Base-by-base conservation (phyloP, 148 eudicot species). In the Silene conica region DNA sequence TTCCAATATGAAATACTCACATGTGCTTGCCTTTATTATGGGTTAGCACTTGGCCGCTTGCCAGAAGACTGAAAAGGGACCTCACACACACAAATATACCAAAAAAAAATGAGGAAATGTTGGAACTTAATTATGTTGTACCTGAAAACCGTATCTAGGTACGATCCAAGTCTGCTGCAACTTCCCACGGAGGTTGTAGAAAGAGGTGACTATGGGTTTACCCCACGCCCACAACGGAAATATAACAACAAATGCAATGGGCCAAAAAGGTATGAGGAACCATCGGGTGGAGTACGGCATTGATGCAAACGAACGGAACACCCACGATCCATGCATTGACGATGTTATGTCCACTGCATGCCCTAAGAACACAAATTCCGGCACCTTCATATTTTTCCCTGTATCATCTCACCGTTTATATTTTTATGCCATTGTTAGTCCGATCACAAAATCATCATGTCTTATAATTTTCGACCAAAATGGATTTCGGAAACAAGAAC, bases 331-430 rank as follows among this genome's bases (percentile, higher is more conserved):
- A 57, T 89, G 97, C 79, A 89, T 20, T 20, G 87, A 64, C 0
- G 90, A 80, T 13, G 78, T 76, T 34, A 92, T 2, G 75, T 92
- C 94, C 23, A 92, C 90, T 23, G 76, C 77, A 58, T 92, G 97
- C 11, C 86, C 97, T 67, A 92, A 78, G 84, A 92, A 92, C 73
- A 92, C 97, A 65, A 92, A 92, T 52, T 85, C 85, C 0, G 97
- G 90, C 8, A 83, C 87, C 57, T 79, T 88, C 19, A 63, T 65
- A 6, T 81, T 83, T 78, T 80, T 83, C 13, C 74, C 94, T 89
- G 83, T 77, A 34, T 20, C 70, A 26, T 1, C 25, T 20, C 70
- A 43, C 45, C n/a, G 28, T 26, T 63, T 15, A 13, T 1, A 6
- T 6, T 60, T 22, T 8, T 8, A 60, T 4, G 25, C 9, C 4